A percentile compares a stretch with the other conserved stretches of the same genome.
Evolutionary conservation across 2,329 filamentous ascomycete genomes (phyloP).

Genomic region (Exophiala xenobiotica): DNA sequence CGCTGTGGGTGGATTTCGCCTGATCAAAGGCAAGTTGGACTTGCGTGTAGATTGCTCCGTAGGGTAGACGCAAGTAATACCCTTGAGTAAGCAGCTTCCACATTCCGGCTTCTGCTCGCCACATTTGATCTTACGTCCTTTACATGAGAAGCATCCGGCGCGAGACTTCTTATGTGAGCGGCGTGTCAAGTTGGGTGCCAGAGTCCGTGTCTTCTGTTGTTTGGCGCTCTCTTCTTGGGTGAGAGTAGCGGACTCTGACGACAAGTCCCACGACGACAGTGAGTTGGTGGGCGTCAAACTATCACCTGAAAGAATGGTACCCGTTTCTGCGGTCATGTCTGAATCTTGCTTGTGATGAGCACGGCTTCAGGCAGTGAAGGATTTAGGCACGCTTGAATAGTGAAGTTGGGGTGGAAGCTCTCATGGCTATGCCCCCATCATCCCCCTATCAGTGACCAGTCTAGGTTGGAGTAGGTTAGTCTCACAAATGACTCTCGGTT

Average conservation of each 20-base stretch:
- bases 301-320: slow-evolving; percentile 6
- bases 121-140: slow-evolving; percentile 49
- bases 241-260: slow-evolving; percentile 10
- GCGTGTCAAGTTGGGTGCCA: slow-evolving; percentile 31
- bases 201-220: slow-evolving; percentile 23
- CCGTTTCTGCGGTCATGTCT: slow-evolving; percentile 18
- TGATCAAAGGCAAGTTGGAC: slow-evolving; percentile 21
- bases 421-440: neutral
- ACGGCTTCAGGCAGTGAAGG: slow-evolving; percentile 2
- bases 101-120: slow-evolving; percentile 41
- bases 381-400: neutral
- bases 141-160: slow-evolving; percentile 43
- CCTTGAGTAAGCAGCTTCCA: slow-evolving; percentile 39
- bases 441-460: neutral
- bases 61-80: slow-evolving; percentile 36
- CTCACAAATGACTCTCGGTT: neutral
- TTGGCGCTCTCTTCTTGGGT: slow-evolving; percentile 3
- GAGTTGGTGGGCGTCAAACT: slow-evolving; percentile 11
- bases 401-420: neutral
- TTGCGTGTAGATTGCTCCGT: slow-evolving; percentile 19
- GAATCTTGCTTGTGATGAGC: neutral
- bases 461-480: neutral
- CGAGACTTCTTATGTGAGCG: slow-evolving; percentile 43
- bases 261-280: slow-evolving; percentile 18
- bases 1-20: slow-evolving; percentile 28